phyloP scores from a whole-genome alignment of 306 rosid genomes.

The Lathyrus aphaca region DNA sequence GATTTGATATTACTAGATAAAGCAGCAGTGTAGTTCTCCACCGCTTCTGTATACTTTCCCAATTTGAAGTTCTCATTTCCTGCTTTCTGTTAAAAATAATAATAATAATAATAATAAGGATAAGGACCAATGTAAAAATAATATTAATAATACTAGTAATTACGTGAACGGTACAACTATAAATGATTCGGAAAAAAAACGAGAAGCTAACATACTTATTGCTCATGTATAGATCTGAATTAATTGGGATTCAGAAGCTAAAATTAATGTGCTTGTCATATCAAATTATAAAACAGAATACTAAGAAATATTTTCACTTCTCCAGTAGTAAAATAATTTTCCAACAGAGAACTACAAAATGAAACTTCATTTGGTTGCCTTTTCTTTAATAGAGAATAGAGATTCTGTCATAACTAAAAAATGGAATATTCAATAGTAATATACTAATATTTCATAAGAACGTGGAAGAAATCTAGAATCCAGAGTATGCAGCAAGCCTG shows the following conservation, averaged over 20 bases:
- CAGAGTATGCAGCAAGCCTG: slow-evolving; percentile 22
- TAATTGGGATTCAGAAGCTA: slow-evolving; percentile 17
- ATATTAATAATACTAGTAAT: slow-evolving; percentile 29
- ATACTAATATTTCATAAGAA: neutral
- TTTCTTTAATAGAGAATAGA: neutral
- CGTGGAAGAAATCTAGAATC: slow-evolving; percentile 19
- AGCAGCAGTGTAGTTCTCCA: slow-evolving; percentile 80
- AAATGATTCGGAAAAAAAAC: slow-evolving; percentile 21
- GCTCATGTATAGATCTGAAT: neutral
- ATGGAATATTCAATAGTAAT: slow-evolving; percentile 17
- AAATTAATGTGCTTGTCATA: slow-evolving; percentile 14
- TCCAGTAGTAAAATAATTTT: neutral
- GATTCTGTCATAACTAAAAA: slow-evolving; percentile 10
- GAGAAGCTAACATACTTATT: slow-evolving; percentile 20
- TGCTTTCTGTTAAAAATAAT: slow-evolving; percentile 60
- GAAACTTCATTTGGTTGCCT: slow-evolving; percentile 28
- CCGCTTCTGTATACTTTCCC: slow-evolving; percentile 72
- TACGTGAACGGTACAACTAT: slow-evolving; percentile 28
- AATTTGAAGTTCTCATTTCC: slow-evolving; percentile 80
- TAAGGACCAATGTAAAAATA: slow-evolving; percentile 24
- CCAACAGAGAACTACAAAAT: slow-evolving; percentile 24
- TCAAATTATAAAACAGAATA: slow-evolving; percentile 21
- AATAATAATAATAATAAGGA: slow-evolving; percentile 39
- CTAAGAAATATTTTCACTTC: slow-evolving; percentile 14
- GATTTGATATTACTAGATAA: slow-evolving; percentile 70